These are phyloP conservation scores for Wallacemonas sp. DNA, from an alignment of 208 protist genomes.

Conservation along the genomic window DNA sequence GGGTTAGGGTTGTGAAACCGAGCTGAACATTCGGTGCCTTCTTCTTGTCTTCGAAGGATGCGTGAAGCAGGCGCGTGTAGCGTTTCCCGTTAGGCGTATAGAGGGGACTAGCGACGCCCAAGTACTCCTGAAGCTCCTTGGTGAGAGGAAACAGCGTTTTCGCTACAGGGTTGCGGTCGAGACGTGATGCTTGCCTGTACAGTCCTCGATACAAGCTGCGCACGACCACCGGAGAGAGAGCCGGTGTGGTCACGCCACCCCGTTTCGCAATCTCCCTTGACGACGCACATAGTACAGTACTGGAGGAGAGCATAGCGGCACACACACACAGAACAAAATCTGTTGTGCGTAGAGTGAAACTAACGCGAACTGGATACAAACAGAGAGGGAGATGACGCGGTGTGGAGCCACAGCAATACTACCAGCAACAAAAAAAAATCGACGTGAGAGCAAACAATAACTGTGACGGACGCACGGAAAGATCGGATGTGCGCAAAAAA, in stretches of 20 bases:
- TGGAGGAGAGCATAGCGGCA: conserved; percentile 19
- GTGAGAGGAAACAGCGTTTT: conserved; percentile 76
- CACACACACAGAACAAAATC: no score
- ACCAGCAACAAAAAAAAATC: no score
- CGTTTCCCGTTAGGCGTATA: conserved; percentile 52
- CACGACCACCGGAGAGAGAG: conserved; percentile 57
- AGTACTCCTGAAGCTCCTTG: conserved; percentile 59
- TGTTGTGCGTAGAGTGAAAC: no score
- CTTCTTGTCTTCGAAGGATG: conserved; percentile 46
- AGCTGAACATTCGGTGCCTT: conserved; percentile 45
- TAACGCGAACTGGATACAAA: no score
- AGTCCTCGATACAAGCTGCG: conserved; percentile 75
- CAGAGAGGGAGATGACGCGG: no score
- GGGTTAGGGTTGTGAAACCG: conserved; percentile 74
- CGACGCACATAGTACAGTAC: not conserved
- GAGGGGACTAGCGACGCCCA: conserved; percentile 41
- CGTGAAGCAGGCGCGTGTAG: conserved; percentile 57
- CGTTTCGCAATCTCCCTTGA: conserved; percentile 29
- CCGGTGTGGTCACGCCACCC: conserved; percentile 30
- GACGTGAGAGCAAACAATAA: no score
- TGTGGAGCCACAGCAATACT: not conserved
- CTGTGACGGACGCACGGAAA: no score
- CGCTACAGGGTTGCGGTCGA: conserved; percentile 62
- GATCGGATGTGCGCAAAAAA: conserved; percentile 11
- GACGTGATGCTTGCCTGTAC: conserved; percentile 50